Evolutionary conservation across 2,329 filamentous ascomycete species (phyloP), one percentile per base, ranked within the genome.

Genomic region (Aspergillus neotritici): DNA sequence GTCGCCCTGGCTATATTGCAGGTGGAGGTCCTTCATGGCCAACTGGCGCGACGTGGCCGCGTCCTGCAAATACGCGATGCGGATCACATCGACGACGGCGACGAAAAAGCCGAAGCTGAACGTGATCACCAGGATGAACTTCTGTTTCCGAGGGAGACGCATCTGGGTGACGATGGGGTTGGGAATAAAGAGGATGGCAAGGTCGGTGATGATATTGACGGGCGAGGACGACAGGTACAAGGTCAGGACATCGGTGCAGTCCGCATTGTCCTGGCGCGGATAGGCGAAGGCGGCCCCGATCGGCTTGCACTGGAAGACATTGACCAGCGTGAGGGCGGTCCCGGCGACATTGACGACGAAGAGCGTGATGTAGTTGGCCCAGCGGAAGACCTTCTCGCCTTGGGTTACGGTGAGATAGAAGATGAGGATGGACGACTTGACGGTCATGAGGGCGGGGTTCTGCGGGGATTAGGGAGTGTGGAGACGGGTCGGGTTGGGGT

Each of bases 51-150:
- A 52, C 61, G 69, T 51, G 58, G 68, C 72, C 4, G 88, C 88
- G 49, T 81, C 79, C 60, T 96, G 89, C 29, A 96, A 75, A 61
- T 94, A 95, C 54, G 88, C 90, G 50, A 96, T 91, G 37, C 91
- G 79, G 29, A 96, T 76, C 4, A 96, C 87, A 61, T 95, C 89
- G 37, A 96, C 85, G 3, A 93, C 76, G 1, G 88, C 83, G 34
- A 94, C 87, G 53, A 96, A 95, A 42, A 91, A 79, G 56, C 90
- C 90, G 43, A 94, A 79, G 41, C 83, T 78, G 61, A 97, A 97
- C 0, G 89, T 94, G 29, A 93, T 69, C 40, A 95, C 79, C 6
- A 97, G 70, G 35, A 95, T 93, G 2, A 84, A 81, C 68, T 96
- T 96, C 61, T 96, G 90, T 47, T 87, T 86, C 46, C 73, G 78